These are phyloP conservation scores for Chrysosporium keratinophilum DNA, from an alignment of 2,329 filamentous ascomycete species.

Conservation along the genomic window DNA sequence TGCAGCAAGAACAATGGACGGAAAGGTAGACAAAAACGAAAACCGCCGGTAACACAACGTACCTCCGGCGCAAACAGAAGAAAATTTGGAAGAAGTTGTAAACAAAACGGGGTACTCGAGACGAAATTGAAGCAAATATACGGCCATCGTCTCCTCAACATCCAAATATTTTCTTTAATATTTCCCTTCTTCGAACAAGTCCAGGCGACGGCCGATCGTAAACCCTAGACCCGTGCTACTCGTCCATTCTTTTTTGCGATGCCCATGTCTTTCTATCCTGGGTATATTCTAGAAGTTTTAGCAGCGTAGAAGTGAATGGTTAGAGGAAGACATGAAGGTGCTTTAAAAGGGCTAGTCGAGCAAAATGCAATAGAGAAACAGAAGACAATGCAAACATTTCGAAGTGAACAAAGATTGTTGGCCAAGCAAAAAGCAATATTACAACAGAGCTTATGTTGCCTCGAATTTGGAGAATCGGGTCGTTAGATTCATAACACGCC, in stretches of 20 bases:
- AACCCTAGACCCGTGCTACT: constrained; percentile 1
- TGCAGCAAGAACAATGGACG: neutral
- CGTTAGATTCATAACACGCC: neutral
- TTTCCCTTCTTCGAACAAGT: neutral
- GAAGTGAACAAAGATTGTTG: neutral
- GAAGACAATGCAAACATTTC: neutral
- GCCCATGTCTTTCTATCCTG: neutral
- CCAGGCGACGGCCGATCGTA: neutral
- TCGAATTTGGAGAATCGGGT: neutral
- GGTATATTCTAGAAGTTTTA: constrained; percentile 7
- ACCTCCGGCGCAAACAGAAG: neutral
- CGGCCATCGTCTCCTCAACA: neutral
- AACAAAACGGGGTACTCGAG: neutral
- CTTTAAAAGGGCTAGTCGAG: neutral
- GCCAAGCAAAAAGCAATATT: neutral
- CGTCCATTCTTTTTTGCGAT: constrained; percentile 1
- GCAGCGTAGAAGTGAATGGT: neutral
- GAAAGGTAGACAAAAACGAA: neutral
- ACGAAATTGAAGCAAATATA: neutral
- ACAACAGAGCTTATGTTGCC: neutral
- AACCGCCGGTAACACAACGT: neutral
- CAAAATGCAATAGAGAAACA: neutral
- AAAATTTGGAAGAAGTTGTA: neutral
- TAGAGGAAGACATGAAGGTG: neutral
- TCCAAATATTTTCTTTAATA: neutral